Evolutionary conservation across 2,329 filamentous ascomycete genomes (phyloP).

Genomic region (Basipetospora chlamydospora): DNA sequence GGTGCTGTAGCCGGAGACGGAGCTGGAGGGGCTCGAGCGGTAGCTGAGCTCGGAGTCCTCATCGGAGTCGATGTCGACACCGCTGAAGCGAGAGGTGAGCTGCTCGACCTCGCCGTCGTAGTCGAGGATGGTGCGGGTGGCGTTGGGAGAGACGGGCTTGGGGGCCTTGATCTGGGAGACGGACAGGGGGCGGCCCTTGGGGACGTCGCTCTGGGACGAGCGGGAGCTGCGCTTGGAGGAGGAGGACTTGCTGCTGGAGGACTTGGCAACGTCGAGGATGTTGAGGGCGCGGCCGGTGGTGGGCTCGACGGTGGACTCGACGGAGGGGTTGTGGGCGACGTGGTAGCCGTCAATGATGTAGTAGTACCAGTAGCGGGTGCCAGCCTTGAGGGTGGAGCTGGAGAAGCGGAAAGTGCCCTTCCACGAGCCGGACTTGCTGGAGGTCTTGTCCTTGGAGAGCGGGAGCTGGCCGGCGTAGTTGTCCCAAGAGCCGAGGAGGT

Average conservation of each 20-base stretch:
- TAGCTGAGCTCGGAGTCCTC: slow-evolving; percentile 51
- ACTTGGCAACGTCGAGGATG: slow-evolving; percentile 76
- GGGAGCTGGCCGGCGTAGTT: slow-evolving; percentile 90
- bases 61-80: slow-evolving; percentile 33
- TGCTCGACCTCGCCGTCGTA: slow-evolving; percentile 61
- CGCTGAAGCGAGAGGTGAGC: slow-evolving; percentile 60
- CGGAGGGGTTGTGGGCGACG: slow-evolving; percentile 87
- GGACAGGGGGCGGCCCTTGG: slow-evolving; percentile 79
- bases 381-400: slow-evolving; percentile 68
- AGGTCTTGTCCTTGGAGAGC: slow-evolving; percentile 72
- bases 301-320: slow-evolving; percentile 79
- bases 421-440: slow-evolving; percentile 82
- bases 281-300: slow-evolving; percentile 95
- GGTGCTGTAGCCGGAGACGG: slow-evolving; percentile 64
- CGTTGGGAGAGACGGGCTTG: slow-evolving; percentile 76
- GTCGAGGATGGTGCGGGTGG: slow-evolving; percentile 76
- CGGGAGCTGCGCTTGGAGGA: slow-evolving; percentile 27
- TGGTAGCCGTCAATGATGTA: slow-evolving; percentile 99
- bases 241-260: slow-evolving; percentile 24
- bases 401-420: slow-evolving; percentile 95
- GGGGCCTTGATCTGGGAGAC: slow-evolving; percentile 78
- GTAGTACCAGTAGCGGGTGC: slow-evolving; percentile 99
- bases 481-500: slow-evolving; percentile 96
- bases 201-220: slow-evolving; percentile 50
- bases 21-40: slow-evolving; percentile 59